Percentiles rank a stretch among this genome's conserved stretches.
phyloP scores from a whole-genome alignment of 2,329 filamentous ascomycete genomes.

The Neofusicoccum kwambonambiense region DNA sequence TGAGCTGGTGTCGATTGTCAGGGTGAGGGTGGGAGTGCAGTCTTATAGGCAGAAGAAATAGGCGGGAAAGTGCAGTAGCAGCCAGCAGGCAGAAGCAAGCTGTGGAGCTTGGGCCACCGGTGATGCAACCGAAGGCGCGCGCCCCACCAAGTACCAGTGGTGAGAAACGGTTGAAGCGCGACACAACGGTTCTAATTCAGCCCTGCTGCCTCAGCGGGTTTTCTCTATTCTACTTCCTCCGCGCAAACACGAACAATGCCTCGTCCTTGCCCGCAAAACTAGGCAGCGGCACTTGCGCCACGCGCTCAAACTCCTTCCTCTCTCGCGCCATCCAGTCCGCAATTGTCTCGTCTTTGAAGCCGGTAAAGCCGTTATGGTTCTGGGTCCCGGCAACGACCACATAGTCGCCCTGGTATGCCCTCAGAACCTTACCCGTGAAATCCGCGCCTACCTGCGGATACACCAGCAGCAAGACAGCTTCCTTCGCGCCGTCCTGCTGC shows the following conservation, averaged over 20 bases:
- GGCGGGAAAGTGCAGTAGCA: background rate
- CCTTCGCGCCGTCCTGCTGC: constrained; percentile 47
- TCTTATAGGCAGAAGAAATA: background rate
- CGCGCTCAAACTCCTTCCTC: constrained; percentile 57
- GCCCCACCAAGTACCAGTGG: background rate
- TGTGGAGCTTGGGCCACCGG: constrained; percentile 8
- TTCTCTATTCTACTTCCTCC: constrained; percentile 24
- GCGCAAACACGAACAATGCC: constrained; percentile 65
- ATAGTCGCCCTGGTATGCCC: constrained; percentile 61
- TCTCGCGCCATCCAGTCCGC: constrained; percentile 65
- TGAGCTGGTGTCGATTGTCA: background rate
- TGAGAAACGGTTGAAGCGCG: too few relatives aligned
- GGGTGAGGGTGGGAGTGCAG: background rate
- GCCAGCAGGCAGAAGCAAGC: background rate
- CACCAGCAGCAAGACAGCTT: constrained; percentile 65
- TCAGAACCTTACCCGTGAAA: constrained; percentile 64
- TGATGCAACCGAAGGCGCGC: background rate
- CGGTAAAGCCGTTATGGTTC: constrained; percentile 72
- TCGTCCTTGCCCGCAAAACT: constrained; percentile 78
- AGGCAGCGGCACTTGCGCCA: constrained; percentile 65
- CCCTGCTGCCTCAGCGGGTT: too few relatives aligned
- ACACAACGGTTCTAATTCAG: too few relatives aligned
- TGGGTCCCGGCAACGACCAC: constrained; percentile 73
- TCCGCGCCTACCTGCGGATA: constrained; percentile 69
- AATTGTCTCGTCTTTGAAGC: constrained; percentile 62